Evolutionary conservation across 441 rosid genomes (phyloP).

Genomic region (Adansonia grandidieri): DNA sequence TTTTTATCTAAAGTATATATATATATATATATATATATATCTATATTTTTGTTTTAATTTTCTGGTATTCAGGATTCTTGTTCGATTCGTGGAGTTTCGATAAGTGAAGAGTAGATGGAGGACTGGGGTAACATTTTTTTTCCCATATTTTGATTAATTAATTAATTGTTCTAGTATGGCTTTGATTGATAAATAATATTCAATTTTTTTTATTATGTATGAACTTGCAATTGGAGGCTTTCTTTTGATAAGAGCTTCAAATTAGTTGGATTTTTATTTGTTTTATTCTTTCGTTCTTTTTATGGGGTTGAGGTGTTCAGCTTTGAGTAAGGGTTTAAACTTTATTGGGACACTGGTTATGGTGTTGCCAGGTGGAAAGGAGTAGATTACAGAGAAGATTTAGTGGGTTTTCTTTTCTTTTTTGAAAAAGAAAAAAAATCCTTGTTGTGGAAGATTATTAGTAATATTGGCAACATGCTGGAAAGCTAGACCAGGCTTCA

Average conservation of each 20-base stretch:
- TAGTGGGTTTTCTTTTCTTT: neutral
- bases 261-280: neutral
- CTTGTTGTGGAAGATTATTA: neutral
- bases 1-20: neutral
- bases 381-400: neutral
- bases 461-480: neutral
- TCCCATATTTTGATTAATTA: neutral
- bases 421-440: neutral
- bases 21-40: neutral
- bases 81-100: slow-evolving; percentile 12
- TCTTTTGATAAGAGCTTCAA: neutral
- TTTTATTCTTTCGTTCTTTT: neutral
- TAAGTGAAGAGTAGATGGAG: slow-evolving; percentile 36
- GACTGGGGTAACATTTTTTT: slow-evolving; percentile 48
- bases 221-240: neutral
- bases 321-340: neutral
- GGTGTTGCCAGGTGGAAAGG: neutral
- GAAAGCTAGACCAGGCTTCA: neutral
- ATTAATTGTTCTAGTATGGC: neutral
- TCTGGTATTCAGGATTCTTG: slow-evolving; percentile 3
- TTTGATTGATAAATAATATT: neutral
- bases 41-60: neutral
- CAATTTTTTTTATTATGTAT: slow-evolving; percentile 1
- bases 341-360: neutral
- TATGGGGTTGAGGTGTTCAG: neutral